Percentiles rank a stretch among this genome's conserved stretches.
phyloP scores from a whole-genome alignment of 306 rosid species.

The Rosa multiflora region DNA sequence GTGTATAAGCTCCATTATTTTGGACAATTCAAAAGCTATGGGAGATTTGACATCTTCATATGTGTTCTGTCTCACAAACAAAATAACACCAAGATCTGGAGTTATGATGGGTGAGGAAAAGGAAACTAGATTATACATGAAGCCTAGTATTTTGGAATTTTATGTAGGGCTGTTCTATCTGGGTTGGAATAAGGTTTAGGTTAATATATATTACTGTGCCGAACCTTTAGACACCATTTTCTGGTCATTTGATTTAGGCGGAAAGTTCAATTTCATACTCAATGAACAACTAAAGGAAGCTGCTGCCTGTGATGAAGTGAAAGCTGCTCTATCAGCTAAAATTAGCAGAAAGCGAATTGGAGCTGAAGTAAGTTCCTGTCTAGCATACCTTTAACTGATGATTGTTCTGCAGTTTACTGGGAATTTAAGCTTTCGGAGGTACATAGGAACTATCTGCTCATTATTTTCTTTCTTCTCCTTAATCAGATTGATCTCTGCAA shows the following conservation, averaged over 20 bases:
- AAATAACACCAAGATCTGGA: too few species aligned
- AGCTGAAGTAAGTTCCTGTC: constrained; percentile 54
- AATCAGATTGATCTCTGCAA: too few species aligned
- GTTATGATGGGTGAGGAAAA: too few species aligned
- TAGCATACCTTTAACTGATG: constrained; percentile 19
- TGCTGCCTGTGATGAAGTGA: constrained; percentile 81
- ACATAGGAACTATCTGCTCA: constrained; percentile 4
- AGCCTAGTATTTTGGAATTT: too few species aligned
- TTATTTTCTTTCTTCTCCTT: neutral
- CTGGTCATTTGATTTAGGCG: constrained; percentile 46
- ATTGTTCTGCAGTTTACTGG: constrained; percentile 14
- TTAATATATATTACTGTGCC: too few species aligned
- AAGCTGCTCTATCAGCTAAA: constrained; percentile 77
- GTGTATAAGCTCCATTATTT: too few species aligned
- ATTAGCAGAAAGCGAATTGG: constrained; percentile 94
- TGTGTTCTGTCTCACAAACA: too few species aligned
- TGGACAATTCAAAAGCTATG: too few species aligned
- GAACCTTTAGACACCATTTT: neutral
- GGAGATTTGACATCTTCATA: too few species aligned
- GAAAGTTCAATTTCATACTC: constrained; percentile 65
- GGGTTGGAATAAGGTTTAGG: too few species aligned
- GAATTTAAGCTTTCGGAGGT: constrained; percentile 10
- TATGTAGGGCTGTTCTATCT: too few species aligned
- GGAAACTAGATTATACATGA: too few species aligned
- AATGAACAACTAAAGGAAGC: constrained; percentile 83